Percentiles rank a stretch among this genome's conserved stretches.
phyloP scores from a whole-genome alignment of 2,329 filamentous ascomycete species.

The Colletotrichum viniferum region DNA sequence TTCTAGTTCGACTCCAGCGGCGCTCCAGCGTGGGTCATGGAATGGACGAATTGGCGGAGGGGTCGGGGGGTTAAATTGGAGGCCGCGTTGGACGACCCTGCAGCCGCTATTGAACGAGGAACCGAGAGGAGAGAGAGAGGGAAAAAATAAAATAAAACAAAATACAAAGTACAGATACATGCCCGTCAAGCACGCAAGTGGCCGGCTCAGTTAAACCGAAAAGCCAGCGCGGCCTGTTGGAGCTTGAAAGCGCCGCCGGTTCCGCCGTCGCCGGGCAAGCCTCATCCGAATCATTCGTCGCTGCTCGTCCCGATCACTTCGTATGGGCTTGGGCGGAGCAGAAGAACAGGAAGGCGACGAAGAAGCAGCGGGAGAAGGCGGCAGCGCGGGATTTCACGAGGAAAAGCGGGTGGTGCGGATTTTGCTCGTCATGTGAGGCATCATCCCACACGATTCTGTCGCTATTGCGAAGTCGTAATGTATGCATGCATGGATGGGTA shows the following conservation, averaged over 20 bases:
- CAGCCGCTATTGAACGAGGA: constrained; percentile 19
- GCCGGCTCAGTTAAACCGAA: background rate
- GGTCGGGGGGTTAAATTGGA: background rate
- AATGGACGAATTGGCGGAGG: background rate
- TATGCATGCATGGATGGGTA: constrained; percentile 5
- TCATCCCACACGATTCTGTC: constrained; percentile 10
- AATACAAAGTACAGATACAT: background rate
- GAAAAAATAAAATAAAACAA: background rate
- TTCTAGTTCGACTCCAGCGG: constrained; percentile 4
- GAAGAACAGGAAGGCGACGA: background rate
- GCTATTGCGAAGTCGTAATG: constrained; percentile 7
- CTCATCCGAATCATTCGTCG: background rate
- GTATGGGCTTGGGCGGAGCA: background rate
- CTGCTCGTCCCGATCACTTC: background rate
- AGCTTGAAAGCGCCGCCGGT: background rate
- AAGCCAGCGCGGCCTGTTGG: background rate
- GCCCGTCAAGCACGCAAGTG: background rate
- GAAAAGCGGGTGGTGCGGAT: constrained; percentile 18
- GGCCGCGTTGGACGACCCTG: constrained; percentile 6
- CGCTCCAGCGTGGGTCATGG: constrained; percentile 7
- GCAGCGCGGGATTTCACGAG: background rate
- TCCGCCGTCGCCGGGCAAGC: background rate
- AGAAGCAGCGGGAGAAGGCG: background rate
- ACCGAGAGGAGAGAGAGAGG: background rate
- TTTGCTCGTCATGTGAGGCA: constrained; percentile 21